Conservation (phyloP, 2,329 filamentous ascomycete genomes). For the Beauveria scarabaeidicola region DNA sequence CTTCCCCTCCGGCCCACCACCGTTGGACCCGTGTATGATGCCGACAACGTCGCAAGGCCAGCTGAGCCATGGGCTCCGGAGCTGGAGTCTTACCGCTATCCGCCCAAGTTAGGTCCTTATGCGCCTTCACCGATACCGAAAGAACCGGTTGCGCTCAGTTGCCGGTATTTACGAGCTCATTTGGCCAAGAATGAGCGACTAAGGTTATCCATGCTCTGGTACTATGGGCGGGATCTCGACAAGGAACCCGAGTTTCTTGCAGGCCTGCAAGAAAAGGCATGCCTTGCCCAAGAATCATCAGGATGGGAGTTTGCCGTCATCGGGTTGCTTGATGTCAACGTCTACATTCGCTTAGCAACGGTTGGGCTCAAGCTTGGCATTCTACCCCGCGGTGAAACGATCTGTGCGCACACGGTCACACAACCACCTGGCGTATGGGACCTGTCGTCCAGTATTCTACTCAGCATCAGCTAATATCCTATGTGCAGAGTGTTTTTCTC, state of each 20-base stretch:
- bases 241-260: slow-evolving; percentile 31
- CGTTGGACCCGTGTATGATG: background rate
- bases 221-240: slow-evolving; percentile 32
- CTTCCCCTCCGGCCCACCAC: background rate
- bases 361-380: slow-evolving; percentile 32
- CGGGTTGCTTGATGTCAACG: slow-evolving; percentile 33
- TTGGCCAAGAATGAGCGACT: slow-evolving; percentile 23
- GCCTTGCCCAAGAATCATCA: slow-evolving; percentile 30
- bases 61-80: background rate
- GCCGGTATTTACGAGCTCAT: slow-evolving; percentile 17
- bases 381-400: slow-evolving; percentile 35
- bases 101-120: background rate
- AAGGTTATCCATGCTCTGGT: slow-evolving; percentile 31
- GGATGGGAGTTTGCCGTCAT: slow-evolving; percentile 39
- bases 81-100: background rate
- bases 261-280: slow-evolving; percentile 33
- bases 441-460: background rate
- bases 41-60: background rate
- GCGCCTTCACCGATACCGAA: background rate
- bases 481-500: slow-evolving; percentile 27
- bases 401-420: slow-evolving; percentile 36
- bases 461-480: background rate
- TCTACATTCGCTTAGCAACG: slow-evolving; percentile 34
- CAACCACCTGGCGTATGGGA: slow-evolving; percentile 22
- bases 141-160: background rate